These are phyloP conservation scores for Tagetes erecta DNA, from an alignment of 129 eudicot species.

Conservation along the genomic window DNA sequence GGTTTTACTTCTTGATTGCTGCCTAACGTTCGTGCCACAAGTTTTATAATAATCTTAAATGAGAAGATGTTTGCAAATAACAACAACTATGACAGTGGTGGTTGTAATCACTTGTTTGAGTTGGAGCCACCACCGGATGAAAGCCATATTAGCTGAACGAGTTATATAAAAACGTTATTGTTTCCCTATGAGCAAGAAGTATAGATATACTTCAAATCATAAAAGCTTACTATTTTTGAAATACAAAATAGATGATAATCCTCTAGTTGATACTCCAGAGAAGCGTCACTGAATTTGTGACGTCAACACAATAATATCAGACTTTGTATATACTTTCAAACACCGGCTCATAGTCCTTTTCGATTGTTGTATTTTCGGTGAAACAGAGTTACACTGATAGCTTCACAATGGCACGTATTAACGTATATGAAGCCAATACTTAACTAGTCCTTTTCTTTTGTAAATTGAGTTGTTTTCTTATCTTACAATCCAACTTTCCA, in stretches of 20 bases:
- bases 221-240: constrained; percentile 2
- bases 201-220: neutral
- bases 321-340: neutral
- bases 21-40: neutral
- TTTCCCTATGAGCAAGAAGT: neutral
- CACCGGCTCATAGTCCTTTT: neutral
- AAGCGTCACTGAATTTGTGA: neutral
- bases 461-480: neutral
- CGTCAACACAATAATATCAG: neutral
- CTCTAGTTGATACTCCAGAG: neutral
- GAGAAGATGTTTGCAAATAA: neutral
- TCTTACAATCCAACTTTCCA: neutral
- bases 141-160: neutral
- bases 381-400: neutral
- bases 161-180: neutral
- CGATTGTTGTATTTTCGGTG: neutral
- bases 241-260: neutral
- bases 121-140: neutral
- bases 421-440: neutral
- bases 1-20: neutral
- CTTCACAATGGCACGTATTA: neutral
- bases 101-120: neutral
- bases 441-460: neutral
- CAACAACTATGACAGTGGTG: neutral
- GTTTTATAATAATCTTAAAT: neutral